Conservation (phyloP, 75 land plant species). For the Isoetes taiwanensis region DNA sequence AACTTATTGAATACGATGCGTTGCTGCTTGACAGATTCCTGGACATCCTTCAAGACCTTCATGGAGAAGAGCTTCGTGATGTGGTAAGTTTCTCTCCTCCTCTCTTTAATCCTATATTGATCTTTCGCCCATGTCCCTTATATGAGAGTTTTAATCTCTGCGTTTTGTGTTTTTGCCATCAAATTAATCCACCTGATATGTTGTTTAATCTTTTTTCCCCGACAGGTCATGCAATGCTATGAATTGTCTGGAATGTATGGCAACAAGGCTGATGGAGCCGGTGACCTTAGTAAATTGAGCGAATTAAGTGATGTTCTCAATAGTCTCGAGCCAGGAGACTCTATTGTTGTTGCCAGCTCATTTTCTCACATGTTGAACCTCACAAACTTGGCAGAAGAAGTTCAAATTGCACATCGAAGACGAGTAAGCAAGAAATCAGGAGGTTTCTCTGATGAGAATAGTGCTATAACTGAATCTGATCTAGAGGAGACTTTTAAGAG, state of each 20-base stretch:
- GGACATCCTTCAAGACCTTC: constrained; percentile 66
- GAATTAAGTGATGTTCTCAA: constrained; percentile 57
- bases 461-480: constrained; percentile 80
- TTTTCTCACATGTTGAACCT: constrained; percentile 85
- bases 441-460: constrained; percentile 61
- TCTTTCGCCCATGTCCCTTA: too few relatives aligned
- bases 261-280: constrained; percentile 35
- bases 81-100: constrained; percentile 29
- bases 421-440: constrained; percentile 45
- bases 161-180: too few relatives aligned
- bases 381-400: constrained; percentile 84
- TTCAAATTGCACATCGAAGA: constrained; percentile 77
- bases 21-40: constrained; percentile 74
- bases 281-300: constrained; percentile 50
- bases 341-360: constrained; percentile 72
- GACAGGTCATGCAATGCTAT: constrained; percentile 79
- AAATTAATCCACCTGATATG: constrained; percentile 11
- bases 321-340: constrained; percentile 70
- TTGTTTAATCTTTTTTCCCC: constrained; percentile 5
- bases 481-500: constrained; percentile 75
- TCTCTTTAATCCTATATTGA: too few relatives aligned
- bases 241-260: constrained; percentile 73
- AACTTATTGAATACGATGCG: constrained; percentile 76
- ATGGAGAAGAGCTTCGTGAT: constrained; percentile 72
- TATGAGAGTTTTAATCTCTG: background rate